Conservation (phyloP, 805 yeast genomes). For the Pichia rugopelliculosa region DNA sequence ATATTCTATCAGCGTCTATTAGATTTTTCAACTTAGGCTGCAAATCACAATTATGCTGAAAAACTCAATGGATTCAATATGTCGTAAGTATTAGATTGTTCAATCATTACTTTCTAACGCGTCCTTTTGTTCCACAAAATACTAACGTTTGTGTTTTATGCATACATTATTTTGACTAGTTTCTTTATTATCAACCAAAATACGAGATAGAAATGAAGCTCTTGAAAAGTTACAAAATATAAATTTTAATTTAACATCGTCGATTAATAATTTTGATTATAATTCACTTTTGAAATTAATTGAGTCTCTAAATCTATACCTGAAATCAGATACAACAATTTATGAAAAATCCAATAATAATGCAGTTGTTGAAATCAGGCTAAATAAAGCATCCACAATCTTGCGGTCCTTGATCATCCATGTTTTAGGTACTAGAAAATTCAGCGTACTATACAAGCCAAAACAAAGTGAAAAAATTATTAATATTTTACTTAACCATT, state of each 20-base stretch:
- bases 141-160: neutral
- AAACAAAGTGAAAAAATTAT: conserved; percentile 23
- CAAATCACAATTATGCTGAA: conserved; percentile 2
- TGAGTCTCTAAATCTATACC: conserved; percentile 15
- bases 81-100: conserved; percentile 11
- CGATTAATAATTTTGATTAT: conserved; percentile 15
- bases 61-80: conserved; percentile 4
- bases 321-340: conserved; percentile 17
- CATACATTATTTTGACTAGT: conserved; percentile 10
- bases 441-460: conserved; percentile 18
- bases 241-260: conserved; percentile 18
- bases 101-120: neutral
- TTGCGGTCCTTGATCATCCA: conserved; percentile 14
- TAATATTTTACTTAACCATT: conserved; percentile 13
- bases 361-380: conserved; percentile 18
- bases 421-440: conserved; percentile 10
- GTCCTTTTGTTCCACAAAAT: neutral
- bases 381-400: conserved; percentile 19
- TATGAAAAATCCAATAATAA: conserved; percentile 19
- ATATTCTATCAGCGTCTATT: no score
- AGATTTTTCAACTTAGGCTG: no score
- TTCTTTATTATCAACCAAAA: conserved; percentile 40
- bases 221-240: conserved; percentile 32
- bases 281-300: conserved; percentile 12
- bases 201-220: conserved; percentile 50